These are phyloP conservation scores for Xylariaceae sp. DNA, from an alignment of 2,329 filamentous ascomycete species.

Conservation along the genomic window DNA sequence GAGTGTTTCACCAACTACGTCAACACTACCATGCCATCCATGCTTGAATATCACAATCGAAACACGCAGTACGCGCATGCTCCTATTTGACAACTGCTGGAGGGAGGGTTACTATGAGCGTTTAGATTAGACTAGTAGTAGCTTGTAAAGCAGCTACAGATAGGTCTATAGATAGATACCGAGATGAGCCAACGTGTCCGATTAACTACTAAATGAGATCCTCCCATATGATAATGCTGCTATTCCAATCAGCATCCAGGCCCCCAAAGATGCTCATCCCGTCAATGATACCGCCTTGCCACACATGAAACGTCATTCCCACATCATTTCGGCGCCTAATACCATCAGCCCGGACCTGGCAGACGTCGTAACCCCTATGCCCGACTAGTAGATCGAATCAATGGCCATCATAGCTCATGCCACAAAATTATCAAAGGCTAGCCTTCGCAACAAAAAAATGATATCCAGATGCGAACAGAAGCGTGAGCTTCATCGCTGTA, in stretches of 20 bases:
- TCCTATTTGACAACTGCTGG: too few relatives aligned
- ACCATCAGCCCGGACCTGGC: conserved; percentile 13
- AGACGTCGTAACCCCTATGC: conserved; percentile 4
- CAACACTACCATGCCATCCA: neutral
- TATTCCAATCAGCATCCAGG: conserved; percentile 12
- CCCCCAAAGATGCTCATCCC: conserved; percentile 16
- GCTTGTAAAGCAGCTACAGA: conserved; percentile 12
- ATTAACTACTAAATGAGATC: conserved; percentile 12
- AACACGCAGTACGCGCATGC: too few relatives aligned
- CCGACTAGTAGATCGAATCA: conserved; percentile 5
- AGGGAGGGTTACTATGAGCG: neutral
- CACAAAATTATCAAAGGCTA: conserved; percentile 18
- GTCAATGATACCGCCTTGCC: conserved; percentile 21
- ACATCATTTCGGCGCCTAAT: conserved; percentile 22
- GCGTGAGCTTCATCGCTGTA: conserved; percentile 46
- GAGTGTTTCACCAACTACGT: neutral
- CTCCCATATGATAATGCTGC: conserved; percentile 15
- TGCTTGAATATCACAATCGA: too few relatives aligned
- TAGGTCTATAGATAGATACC: conserved; percentile 11
- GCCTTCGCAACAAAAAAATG: conserved; percentile 21
- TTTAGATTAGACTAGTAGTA: conserved; percentile 13
- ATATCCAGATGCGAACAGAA: conserved; percentile 41
- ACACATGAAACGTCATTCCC: conserved; percentile 26
- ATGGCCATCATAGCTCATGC: conserved; percentile 17
- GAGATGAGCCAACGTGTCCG: conserved; percentile 7